Percentiles rank a stretch among this genome's conserved stretches.
Evolutionary conservation across 176 grass and related monocot species (phyloP).

Genomic region (Zea mays): DNA sequence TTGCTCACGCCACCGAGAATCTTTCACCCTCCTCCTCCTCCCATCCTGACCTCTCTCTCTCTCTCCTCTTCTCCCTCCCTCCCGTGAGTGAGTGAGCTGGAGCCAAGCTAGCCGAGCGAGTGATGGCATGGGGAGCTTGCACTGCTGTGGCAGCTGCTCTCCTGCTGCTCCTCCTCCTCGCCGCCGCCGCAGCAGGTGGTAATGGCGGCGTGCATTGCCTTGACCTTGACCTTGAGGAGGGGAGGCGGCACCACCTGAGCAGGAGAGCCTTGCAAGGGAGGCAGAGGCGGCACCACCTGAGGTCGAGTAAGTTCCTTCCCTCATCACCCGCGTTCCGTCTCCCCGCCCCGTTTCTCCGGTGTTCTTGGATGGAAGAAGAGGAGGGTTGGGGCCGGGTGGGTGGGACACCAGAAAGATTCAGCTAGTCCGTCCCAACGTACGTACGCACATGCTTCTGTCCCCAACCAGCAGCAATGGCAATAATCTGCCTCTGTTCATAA

Average conservation of each 20-base stretch:
- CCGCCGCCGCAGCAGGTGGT: not conserved
- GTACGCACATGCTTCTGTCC: not conserved
- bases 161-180: slow-evolving; percentile 11
- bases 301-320: slow-evolving; percentile 57
- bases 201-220: slow-evolving; percentile 41
- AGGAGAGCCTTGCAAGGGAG: slow-evolving; percentile 27
- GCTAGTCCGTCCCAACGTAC: not conserved
- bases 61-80: not conserved
- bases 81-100: slow-evolving; percentile 1
- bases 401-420: not conserved
- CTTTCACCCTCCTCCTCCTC: slow-evolving; percentile 7
- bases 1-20: slow-evolving; percentile 53
- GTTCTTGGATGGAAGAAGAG: not conserved
- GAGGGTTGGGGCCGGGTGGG: not conserved
- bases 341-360: not conserved
- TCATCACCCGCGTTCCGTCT: not conserved
- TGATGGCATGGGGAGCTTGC: slow-evolving; percentile 44
- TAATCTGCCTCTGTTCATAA: not conserved
- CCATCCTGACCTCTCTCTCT: not conserved
- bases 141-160: slow-evolving; percentile 18
- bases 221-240: slow-evolving; percentile 26
- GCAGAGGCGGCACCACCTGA: slow-evolving; percentile 16
- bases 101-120: not conserved
- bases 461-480: slow-evolving; percentile 14
- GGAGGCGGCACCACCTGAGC: not conserved